Evolutionary conservation across 306 rosid species (phyloP), one percentile per base, ranked within the genome.

Genomic region (Albizia julibrissin): DNA sequence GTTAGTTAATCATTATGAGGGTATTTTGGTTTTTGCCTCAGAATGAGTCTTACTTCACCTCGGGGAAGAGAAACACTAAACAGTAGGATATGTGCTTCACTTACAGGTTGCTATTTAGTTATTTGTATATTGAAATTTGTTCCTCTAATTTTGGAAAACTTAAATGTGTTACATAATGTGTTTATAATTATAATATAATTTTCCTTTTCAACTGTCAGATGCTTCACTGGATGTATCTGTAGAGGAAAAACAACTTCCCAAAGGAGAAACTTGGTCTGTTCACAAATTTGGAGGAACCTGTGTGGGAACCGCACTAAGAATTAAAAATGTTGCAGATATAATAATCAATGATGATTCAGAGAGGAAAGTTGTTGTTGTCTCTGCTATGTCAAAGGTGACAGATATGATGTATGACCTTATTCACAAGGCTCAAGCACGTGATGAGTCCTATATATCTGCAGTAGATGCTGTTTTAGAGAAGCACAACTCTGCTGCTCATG

Each of bases 241-340:
- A 4, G 94, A 91, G 81, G 91, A 83, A 56, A 89, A 77, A 50
- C 83, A 86, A 89, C 91, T 93, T 68, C 86, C 88, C 13, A 92
- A 82, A 80, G 98, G 96, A 76, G 98, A 89, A 71, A 80, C 78
- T 58, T 95, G 99, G 99, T 92, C 99, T n/a, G 93, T 95, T 46
- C 99, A 95, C 85, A 95, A 95, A 73, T 95, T 95, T 87, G 99
- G 99, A 42, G 99, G 99, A 74, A 95, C 99, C 14, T 95, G 99
- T 76, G 91, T 95, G 82, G 99, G 97, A 81, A 93, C 74, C 83
- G 81, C 99, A 0, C 91, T 89, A 24, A 93, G 99, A 86, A 93
- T 95, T 61, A 88, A 90, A 77, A 93, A 89, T 86, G 98, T 95
- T 75, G 98, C 88, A 0, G 86, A 95, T 65, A 87, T 95, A 75